Conservation (phyloP, 2,329 filamentous ascomycete genomes). For the Aspergillus brasiliensis region DNA sequence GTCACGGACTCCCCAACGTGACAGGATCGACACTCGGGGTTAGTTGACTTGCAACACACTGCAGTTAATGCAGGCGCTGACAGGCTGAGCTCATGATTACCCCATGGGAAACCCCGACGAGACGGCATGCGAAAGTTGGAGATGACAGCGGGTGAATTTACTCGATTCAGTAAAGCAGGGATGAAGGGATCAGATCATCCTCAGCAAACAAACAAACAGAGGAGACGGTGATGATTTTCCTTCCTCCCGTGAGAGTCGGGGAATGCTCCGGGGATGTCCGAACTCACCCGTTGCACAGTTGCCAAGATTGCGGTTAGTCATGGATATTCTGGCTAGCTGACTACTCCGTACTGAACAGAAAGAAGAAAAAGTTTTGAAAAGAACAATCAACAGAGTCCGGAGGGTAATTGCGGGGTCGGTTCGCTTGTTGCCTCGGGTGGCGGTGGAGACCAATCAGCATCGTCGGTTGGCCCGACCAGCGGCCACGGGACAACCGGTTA, state of each 20-base stretch:
- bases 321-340: not conserved
- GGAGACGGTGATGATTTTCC: not conserved
- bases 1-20: not conserved
- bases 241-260: not conserved
- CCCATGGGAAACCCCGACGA: not conserved
- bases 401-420: conserved; percentile 23
- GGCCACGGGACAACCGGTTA: conserved; percentile 26
- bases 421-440: conserved; percentile 21
- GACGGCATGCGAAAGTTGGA: not conserved
- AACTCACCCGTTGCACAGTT: not conserved
- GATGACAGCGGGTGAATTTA: conserved; percentile 6
- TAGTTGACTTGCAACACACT: no score
- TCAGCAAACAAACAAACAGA: not conserved
- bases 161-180: conserved; percentile 1
- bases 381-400: not conserved
- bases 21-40: not conserved
- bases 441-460: conserved; percentile 20
- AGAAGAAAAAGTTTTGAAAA: not conserved
- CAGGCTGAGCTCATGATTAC: not conserved
- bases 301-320: not conserved
- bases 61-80: not conserved
- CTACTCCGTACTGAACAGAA: not conserved
- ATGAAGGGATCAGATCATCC: not conserved
- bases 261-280: not conserved
- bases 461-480: conserved; percentile 19